A percentile compares a stretch with the other conserved stretches of the same genome.
Conservation (phyloP, 495 filamentous ascomycete species). For the Podospora bellae-mahoneyi region DNA sequence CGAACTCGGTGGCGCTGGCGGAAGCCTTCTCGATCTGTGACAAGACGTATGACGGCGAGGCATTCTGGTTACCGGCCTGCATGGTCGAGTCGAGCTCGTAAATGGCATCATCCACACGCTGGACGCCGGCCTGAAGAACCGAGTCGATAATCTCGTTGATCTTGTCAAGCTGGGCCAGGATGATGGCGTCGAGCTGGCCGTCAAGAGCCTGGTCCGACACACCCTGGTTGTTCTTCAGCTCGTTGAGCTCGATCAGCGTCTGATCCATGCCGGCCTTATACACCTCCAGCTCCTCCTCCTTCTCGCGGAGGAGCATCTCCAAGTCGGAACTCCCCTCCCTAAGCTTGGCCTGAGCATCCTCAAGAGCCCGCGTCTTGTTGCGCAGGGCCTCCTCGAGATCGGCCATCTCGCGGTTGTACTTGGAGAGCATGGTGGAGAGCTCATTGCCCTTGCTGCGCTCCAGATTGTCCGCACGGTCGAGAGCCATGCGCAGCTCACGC, state of each 20-base stretch:
- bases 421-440: slow-evolving; percentile 86
- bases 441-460: slow-evolving; percentile 91
- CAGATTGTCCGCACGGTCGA: slow-evolving; percentile 88
- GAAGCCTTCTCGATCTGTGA: slow-evolving; percentile 97
- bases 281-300: slow-evolving; percentile 95
- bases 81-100: slow-evolving; percentile 97
- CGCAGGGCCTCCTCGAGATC: slow-evolving; percentile 91
- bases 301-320: slow-evolving; percentile 77
- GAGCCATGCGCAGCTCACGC: slow-evolving; percentile 90
- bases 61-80: slow-evolving; percentile 98
- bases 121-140: slow-evolving; percentile 87
- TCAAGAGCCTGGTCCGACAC: slow-evolving; percentile 80
- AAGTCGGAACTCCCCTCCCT: slow-evolving; percentile 81
- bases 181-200: slow-evolving; percentile 82
- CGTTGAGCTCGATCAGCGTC: slow-evolving; percentile 83
- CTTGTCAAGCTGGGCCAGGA: slow-evolving; percentile 80
- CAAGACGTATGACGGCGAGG: slow-evolving; percentile 89
- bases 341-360: slow-evolving; percentile 74
- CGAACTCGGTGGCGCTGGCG: slow-evolving; percentile 92
- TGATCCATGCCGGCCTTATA: slow-evolving; percentile 97
- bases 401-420: slow-evolving; percentile 95
- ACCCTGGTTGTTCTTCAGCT: slow-evolving; percentile 65
- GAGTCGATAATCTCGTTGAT: slow-evolving; percentile 98
- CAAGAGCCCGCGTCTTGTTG: slow-evolving; percentile 80
- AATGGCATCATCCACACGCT: slow-evolving; percentile 91